Percentiles rank a stretch among this genome's conserved stretches.
Evolutionary conservation across 2,329 filamentous ascomycete species (phyloP).

Genomic region (Microsporum audouinii): DNA sequence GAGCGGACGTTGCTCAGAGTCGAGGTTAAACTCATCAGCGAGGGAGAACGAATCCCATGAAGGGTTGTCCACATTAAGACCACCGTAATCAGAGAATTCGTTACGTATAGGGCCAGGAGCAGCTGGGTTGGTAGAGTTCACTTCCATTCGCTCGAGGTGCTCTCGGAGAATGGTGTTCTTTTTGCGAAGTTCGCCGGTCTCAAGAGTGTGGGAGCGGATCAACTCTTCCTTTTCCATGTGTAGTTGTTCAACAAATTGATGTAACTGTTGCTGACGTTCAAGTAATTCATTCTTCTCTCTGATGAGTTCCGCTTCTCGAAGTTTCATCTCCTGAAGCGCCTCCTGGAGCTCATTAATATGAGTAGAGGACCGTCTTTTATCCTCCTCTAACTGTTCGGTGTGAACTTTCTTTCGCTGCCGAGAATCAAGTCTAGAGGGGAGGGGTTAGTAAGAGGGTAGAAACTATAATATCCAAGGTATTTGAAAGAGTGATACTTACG

Average conservation of each 20-base stretch:
- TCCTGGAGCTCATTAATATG: constrained; percentile 70
- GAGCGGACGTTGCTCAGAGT: constrained; percentile 29
- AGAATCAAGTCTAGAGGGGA: constrained; percentile 66
- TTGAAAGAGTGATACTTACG: constrained; percentile 50
- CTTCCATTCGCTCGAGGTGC: constrained; percentile 41
- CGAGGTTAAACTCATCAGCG: constrained; percentile 49
- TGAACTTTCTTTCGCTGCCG: constrained; percentile 97
- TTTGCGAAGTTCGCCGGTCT: constrained; percentile 84
- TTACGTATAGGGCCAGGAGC: constrained; percentile 45
- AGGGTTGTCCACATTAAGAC: constrained; percentile 62
- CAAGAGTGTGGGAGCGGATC: constrained; percentile 74
- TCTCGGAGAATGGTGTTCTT: constrained; percentile 75
- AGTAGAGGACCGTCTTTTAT: constrained; percentile 82
- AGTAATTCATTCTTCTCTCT: constrained; percentile 53
- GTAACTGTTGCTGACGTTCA: constrained; percentile 61
- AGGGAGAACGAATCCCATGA: constrained; percentile 76
- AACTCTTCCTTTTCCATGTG: constrained; percentile 85
- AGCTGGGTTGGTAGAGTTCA: constrained; percentile 22
- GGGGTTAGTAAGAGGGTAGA: background rate
- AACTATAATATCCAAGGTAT: constrained; percentile 19
- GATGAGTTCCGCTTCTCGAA: constrained; percentile 43
- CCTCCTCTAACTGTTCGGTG: constrained; percentile 89
- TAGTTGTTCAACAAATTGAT: constrained; percentile 63
- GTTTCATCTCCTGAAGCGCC: constrained; percentile 55
- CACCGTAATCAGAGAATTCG: constrained; percentile 72